Evolutionary conservation across 306 rosid genomes (phyloP).

Genomic region (Cucurbita moschata): DNA sequence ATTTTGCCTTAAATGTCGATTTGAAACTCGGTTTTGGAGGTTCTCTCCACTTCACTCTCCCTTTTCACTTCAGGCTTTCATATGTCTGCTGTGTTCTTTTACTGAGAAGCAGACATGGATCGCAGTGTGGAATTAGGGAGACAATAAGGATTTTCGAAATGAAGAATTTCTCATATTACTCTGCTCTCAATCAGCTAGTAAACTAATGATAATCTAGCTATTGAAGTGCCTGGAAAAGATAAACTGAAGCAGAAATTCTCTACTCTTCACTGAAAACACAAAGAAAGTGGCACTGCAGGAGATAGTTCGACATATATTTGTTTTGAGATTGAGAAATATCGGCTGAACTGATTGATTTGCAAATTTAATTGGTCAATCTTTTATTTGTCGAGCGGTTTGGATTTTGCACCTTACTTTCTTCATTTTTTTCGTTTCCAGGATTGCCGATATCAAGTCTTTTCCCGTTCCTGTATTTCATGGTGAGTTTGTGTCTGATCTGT

Average conservation of each 20-base stretch:
- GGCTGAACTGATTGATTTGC: neutral
- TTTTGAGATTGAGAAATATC: neutral
- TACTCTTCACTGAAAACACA: neutral
- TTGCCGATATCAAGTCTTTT: constrained; percentile 36
- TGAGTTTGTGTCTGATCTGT: constrained; percentile 7
- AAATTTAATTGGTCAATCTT: neutral
- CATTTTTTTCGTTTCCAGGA: constrained; percentile 13
- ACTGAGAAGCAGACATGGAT: neutral
- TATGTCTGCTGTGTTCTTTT: neutral
- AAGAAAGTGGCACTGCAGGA: neutral
- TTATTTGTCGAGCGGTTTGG: neutral
- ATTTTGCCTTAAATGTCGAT: neutral
- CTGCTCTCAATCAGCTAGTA: neutral
- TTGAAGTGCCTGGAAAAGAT: neutral
- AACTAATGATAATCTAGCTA: neutral
- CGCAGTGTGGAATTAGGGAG: neutral
- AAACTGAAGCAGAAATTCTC: neutral
- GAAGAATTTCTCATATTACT: neutral
- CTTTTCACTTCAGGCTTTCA: neutral
- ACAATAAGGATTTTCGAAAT: neutral
- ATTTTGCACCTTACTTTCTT: neutral
- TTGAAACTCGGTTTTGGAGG: neutral
- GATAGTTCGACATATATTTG: neutral
- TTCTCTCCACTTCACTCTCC: neutral
- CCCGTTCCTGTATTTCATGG: constrained; percentile 44